Percentiles rank a stretch among this genome's conserved stretches.
These are phyloP conservation scores for Cryptosporidium parvum DNA, from an alignment of 169 alveolate species.

Conservation along the genomic window DNA sequence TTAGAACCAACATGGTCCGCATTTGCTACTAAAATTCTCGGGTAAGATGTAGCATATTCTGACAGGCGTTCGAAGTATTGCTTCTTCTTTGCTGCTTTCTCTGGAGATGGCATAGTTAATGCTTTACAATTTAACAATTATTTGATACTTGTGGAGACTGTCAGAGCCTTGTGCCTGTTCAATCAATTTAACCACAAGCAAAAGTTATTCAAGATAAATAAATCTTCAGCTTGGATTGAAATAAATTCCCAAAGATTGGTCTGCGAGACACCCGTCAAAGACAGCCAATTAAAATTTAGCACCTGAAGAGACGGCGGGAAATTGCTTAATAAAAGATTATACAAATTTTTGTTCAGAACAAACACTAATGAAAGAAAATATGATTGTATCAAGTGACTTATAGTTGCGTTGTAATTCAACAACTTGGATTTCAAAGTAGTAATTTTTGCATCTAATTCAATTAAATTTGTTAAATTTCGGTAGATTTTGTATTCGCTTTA, in stretches of 20 bases:
- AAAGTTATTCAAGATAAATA: background rate
- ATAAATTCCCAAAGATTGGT: conserved; percentile 17
- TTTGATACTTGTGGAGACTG: conserved; percentile 75
- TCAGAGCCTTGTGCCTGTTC: conserved; percentile 76
- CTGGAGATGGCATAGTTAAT: conserved; percentile 86
- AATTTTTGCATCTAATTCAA: background rate
- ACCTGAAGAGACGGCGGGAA: conserved; percentile 70
- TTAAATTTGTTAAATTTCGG: background rate
- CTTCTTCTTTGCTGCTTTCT: conserved; percentile 88
- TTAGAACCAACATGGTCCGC: conserved; percentile 96
- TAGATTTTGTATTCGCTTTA: background rate
- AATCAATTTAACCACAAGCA: conserved; percentile 77
- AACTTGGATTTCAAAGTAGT: background rate
- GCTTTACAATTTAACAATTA: background rate
- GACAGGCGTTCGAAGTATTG: conserved; percentile 89
- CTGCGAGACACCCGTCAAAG: conserved; percentile 46
- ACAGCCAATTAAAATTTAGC: conserved; percentile 15
- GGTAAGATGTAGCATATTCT: conserved; percentile 86
- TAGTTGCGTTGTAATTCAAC: background rate
- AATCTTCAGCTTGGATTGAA: background rate
- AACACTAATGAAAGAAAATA: background rate
- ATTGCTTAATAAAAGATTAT: background rate
- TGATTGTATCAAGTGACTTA: background rate
- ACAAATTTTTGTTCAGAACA: background rate
- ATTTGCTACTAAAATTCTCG: conserved; percentile 90